Conservation (phyloP, 2,329 filamentous ascomycete species). For the Lecanicillium sp. region DNA sequence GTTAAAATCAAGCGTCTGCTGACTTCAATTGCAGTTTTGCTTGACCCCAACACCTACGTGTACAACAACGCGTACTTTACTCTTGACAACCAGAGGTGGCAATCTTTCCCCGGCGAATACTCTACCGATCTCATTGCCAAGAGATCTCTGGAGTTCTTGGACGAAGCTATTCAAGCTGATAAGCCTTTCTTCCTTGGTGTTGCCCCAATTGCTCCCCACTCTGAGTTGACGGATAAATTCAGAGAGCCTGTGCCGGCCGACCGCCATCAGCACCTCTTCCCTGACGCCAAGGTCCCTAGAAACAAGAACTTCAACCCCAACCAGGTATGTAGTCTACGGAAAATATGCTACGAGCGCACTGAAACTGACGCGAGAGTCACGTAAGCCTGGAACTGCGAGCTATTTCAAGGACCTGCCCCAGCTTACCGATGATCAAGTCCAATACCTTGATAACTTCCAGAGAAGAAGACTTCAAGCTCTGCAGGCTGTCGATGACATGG, state of each 20-base stretch:
- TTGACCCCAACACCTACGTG: slow-evolving; percentile 62
- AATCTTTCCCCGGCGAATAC: slow-evolving; percentile 47
- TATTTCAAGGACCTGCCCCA: slow-evolving; percentile 38
- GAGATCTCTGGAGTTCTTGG: slow-evolving; percentile 46
- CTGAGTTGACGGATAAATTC: slow-evolving; percentile 37
- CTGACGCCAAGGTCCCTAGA: slow-evolving; percentile 53
- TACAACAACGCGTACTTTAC: slow-evolving; percentile 59
- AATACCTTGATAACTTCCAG: slow-evolving; percentile 34
- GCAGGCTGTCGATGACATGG: slow-evolving; percentile 41
- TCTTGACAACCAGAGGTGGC: slow-evolving; percentile 35
- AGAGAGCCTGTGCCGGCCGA: slow-evolving; percentile 35
- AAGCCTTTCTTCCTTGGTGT: slow-evolving; percentile 52
- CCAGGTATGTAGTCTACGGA: background rate
- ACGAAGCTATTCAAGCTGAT: slow-evolving; percentile 41
- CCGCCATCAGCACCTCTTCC: slow-evolving; percentile 56
- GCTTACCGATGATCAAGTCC: slow-evolving; percentile 26
- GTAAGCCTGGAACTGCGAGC: slow-evolving; percentile 33
- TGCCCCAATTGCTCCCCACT: slow-evolving; percentile 38
- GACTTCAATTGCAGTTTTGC: slow-evolving; percentile 37
- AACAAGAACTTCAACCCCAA: slow-evolving; percentile 59
- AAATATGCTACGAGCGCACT: background rate
- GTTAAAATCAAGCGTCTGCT: background rate
- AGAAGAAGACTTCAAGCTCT: slow-evolving; percentile 36
- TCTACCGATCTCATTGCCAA: slow-evolving; percentile 45
- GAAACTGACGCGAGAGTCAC: too few relatives aligned